These are phyloP conservation scores for Gymnopus androsaceus DNA, from an alignment of 1,284 basidiomycete genomes.

Conservation along the genomic window DNA sequence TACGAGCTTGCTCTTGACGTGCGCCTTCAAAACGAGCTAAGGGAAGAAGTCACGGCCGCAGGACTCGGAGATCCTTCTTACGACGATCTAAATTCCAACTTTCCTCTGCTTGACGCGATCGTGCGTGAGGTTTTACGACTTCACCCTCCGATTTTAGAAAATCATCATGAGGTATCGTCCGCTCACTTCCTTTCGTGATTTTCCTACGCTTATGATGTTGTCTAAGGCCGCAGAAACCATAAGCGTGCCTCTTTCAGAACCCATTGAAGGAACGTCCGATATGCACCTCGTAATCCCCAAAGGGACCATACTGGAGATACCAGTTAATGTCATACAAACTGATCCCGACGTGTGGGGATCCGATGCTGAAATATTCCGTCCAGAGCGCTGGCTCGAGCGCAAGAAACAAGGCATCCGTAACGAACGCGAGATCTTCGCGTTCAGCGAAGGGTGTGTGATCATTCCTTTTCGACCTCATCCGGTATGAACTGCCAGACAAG, in stretches of 20 bases:
- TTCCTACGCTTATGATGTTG: neutral
- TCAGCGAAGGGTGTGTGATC: conserved; percentile 51
- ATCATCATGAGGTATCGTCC: conserved; percentile 53
- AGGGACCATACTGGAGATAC: conserved; percentile 54
- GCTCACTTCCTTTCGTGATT: neutral
- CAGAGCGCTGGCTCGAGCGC: conserved; percentile 56
- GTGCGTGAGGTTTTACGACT: conserved; percentile 59
- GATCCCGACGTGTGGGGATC: conserved; percentile 56
- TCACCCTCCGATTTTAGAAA: conserved; percentile 60
- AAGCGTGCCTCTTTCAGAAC: conserved; percentile 49
- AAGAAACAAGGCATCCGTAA: conserved; percentile 31
- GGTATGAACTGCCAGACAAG: conserved; percentile 2
- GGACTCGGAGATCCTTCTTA: conserved; percentile 44
- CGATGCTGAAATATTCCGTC: conserved; percentile 56
- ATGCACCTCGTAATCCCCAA: conserved; percentile 50
- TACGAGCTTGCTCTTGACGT: conserved; percentile 55
- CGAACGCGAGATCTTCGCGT: conserved; percentile 52
- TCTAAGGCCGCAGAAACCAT: conserved; percentile 52
- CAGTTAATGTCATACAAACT: conserved; percentile 58
- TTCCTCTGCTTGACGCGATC: conserved; percentile 55
- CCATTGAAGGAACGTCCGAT: conserved; percentile 44
- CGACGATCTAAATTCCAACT: conserved; percentile 48
- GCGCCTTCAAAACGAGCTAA: conserved; percentile 46
- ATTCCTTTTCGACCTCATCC: neutral
- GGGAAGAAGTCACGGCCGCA: conserved; percentile 46